Percentiles rank a stretch among this genome's conserved stretches.
phyloP scores from a whole-genome alignment of 768 basidiomycete species.

The Tulasnella sp. region DNA sequence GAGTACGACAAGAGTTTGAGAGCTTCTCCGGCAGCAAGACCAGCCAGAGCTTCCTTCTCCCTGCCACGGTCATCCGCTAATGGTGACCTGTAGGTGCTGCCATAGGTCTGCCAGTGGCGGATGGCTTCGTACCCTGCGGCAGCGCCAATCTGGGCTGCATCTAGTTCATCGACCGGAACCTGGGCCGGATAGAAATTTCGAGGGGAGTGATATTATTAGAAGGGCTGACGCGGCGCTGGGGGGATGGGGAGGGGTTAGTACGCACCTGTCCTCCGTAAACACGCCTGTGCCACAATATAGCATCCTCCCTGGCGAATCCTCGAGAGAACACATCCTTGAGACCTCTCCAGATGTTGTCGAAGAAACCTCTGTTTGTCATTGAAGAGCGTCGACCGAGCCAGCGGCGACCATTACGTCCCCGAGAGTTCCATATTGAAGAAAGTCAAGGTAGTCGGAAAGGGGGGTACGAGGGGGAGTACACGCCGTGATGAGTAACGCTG shows the following conservation, averaged over 20 bases:
- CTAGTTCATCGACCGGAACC: constrained; percentile 51
- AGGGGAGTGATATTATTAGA: not conserved
- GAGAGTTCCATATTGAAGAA: not conserved
- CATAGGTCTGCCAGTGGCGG: constrained; percentile 59
- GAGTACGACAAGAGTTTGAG: constrained; percentile 15
- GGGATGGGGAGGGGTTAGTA: too few relatives aligned
- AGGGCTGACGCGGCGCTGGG: not conserved
- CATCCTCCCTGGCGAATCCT: constrained; percentile 53
- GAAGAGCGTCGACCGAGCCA: not conserved
- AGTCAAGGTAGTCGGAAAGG: constrained; percentile 31
- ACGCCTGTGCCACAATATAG: constrained; percentile 59
- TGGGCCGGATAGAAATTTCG: constrained; percentile 31
- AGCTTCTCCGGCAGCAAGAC: constrained; percentile 65
- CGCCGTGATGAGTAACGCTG: constrained; percentile 12
- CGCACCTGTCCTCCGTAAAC: constrained; percentile 53
- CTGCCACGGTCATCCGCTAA: constrained; percentile 54
- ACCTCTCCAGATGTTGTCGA: constrained; percentile 39
- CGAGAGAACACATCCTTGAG: constrained; percentile 38
- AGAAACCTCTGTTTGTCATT: constrained; percentile 32
- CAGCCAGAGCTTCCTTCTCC: constrained; percentile 62
- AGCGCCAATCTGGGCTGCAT: constrained; percentile 62
- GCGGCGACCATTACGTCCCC: not conserved
- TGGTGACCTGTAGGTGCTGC: constrained; percentile 48
- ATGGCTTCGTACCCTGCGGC: constrained; percentile 77
- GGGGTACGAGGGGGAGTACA: constrained; percentile 3